phyloP scores from a whole-genome alignment of 2,329 filamentous ascomycete species.

The Monosporascus sp. region DNA sequence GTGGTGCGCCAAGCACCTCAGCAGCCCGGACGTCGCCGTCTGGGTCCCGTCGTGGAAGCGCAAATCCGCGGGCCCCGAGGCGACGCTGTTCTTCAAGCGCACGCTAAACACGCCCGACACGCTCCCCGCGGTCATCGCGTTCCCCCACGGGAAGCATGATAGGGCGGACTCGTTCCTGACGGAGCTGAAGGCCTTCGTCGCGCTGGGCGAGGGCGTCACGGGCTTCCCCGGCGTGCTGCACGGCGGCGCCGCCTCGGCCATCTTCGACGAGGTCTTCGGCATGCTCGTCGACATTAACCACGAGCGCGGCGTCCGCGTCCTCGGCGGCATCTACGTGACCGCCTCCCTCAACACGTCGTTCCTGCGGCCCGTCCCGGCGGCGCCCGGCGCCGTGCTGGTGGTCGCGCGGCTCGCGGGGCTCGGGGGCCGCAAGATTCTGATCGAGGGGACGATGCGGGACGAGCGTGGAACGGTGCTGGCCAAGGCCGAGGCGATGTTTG shows the following conservation, averaged over 20 bases:
- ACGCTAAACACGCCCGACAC: no score
- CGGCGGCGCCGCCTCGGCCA: neutral
- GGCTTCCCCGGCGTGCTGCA: neutral
- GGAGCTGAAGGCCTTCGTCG: neutral
- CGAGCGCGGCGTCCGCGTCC: conserved; percentile 1
- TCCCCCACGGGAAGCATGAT: no score
- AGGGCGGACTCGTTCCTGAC: neutral
- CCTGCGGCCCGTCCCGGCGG: neutral
- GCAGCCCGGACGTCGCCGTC: no score
- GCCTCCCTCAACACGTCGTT: neutral
- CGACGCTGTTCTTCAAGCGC: no score
- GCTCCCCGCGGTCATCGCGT: no score
- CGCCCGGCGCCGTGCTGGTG: neutral
- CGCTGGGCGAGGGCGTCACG: neutral
- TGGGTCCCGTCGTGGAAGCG: no score
- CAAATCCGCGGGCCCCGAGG: no score
- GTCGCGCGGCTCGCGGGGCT: neutral
- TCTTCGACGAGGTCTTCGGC: conserved; percentile 1
- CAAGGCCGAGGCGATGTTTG: neutral
- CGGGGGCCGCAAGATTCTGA: neutral
- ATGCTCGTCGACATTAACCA: neutral
- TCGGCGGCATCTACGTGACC: neutral
- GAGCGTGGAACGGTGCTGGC: neutral
- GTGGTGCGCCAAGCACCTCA: no score
- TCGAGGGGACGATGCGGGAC: conserved; percentile 1